Base-by-base conservation (phyloP, 257 asterid genomes). In the Echium plantagineum region DNA sequence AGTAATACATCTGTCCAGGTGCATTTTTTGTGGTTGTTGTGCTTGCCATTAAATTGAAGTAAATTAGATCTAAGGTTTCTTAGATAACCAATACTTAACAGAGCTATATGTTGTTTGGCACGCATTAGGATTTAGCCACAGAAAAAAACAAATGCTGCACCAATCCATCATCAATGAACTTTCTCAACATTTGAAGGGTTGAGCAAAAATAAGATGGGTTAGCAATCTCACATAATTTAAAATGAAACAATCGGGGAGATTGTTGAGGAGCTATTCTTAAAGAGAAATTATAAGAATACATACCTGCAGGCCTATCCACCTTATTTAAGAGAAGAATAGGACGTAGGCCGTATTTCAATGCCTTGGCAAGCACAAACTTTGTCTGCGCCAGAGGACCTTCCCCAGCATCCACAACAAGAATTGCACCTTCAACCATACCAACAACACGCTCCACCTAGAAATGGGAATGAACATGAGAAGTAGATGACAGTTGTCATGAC, bases 391-490 rank as follows among this genome's bases (percentile, higher is more conserved):
- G 83, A 52, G 98, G 98, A 61, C 98, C 98, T 85, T 93, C 99
- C 73, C 99, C 99, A 54, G 99, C 97, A 81, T 93, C 99, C 16
- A 93, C 99, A 59, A 93, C 97, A 74, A 93, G 83, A 63, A 93
- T 69, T 59, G 99, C 99, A 63, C 99, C 99, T 75, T 93, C 99
- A 72, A 93, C 99, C 99, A 93, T 93, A 66, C 99, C 99, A 64
- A 93, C 96, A 62, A 93, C 99, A 65, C 89, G 94, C 83, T 93
- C 99, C 69, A 93, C 99, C 99, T 35, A 64, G 66, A 55, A 72
- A 73, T 64, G 26, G 59, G 51, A 52, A 68, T 20, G 19, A 17
- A 22, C n/a, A 35, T 35, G 46, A 35, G 2, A 7, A 35, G 12
- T 7, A 35, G 9, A 1, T 7, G 46, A 35, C 46, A 35, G 13